Evolutionary conservation across 176 grass and related monocot genomes (phyloP).

Genomic region (Poa annua): DNA sequence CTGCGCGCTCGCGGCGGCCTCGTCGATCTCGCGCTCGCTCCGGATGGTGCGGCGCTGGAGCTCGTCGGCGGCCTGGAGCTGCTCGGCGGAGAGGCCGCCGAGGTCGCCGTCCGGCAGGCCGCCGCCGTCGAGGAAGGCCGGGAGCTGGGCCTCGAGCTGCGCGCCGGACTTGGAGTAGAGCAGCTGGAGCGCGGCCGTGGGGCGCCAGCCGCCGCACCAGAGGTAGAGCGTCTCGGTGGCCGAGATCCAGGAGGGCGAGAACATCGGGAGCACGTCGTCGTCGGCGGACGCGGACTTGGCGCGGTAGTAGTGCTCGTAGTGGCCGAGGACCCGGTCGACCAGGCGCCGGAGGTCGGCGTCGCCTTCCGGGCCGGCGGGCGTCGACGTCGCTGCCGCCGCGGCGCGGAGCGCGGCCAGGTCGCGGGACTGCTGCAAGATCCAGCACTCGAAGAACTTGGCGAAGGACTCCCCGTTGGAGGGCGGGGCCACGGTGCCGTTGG

Average conservation of each 20-base stretch:
- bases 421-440: constrained; percentile 63
- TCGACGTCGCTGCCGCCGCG: not conserved
- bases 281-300: constrained; percentile 57
- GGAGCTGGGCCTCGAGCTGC: constrained; percentile 59
- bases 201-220: constrained; percentile 83
- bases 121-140: constrained; percentile 20
- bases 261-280: constrained; percentile 55
- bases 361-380: not conserved
- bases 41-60: constrained; percentile 56
- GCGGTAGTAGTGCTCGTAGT: constrained; percentile 78
- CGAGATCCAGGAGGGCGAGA: constrained; percentile 74
- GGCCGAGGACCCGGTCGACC: constrained; percentile 50
- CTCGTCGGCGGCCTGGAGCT: constrained; percentile 52
- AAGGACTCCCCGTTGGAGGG: not conserved
- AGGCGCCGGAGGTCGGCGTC: constrained; percentile 34
- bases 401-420: constrained; percentile 60
- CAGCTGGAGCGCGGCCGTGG: constrained; percentile 70
- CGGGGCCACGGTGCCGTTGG: not conserved
- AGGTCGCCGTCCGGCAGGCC: constrained; percentile 34
- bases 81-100: constrained; percentile 43
- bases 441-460: constrained; percentile 57
- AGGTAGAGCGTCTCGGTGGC: constrained; percentile 77
- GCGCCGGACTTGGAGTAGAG: constrained; percentile 74
- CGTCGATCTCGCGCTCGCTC: constrained; percentile 62
- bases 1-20: constrained; percentile 49